phyloP scores from a whole-genome alignment of 2,329 filamentous ascomycete genomes.

The Pseudogymnoascus sp. region DNA sequence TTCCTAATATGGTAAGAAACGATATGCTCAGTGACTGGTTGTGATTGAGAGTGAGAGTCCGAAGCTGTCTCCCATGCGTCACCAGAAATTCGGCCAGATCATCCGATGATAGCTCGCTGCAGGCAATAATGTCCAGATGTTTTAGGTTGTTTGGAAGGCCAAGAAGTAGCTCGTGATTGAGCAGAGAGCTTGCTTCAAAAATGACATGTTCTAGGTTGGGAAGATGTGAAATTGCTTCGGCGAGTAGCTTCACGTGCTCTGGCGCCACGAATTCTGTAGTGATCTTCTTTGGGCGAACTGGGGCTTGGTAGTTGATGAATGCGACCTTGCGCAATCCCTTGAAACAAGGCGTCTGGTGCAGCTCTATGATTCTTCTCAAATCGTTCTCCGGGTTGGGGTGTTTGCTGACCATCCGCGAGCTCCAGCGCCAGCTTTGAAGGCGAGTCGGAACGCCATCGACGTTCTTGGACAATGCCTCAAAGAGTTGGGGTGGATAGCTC shows the following conservation, averaged over 20 bases:
- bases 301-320: constrained; percentile 57
- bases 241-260: constrained; percentile 35
- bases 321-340: constrained; percentile 46
- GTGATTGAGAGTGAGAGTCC: constrained; percentile 63
- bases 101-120: constrained; percentile 63
- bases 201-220: constrained; percentile 58
- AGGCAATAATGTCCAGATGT: constrained; percentile 70
- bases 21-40: constrained; percentile 71
- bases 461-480: constrained; percentile 50
- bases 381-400: constrained; percentile 39
- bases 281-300: constrained; percentile 31
- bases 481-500: constrained; percentile 61
- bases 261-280: constrained; percentile 25
- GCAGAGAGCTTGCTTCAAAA: constrained; percentile 67
- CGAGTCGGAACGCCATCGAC: constrained; percentile 17
- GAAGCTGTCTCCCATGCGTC: constrained; percentile 60
- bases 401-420: constrained; percentile 43
- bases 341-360: constrained; percentile 54
- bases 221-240: constrained; percentile 45
- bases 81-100: constrained; percentile 59
- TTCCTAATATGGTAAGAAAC: constrained; percentile 61
- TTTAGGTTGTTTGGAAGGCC: constrained; percentile 59
- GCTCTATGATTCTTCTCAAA: constrained; percentile 31
- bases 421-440: constrained; percentile 56
- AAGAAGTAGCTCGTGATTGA: constrained; percentile 61